Conservation (phyloP, 805 yeast species). For the Yarrowia sp. region DNA sequence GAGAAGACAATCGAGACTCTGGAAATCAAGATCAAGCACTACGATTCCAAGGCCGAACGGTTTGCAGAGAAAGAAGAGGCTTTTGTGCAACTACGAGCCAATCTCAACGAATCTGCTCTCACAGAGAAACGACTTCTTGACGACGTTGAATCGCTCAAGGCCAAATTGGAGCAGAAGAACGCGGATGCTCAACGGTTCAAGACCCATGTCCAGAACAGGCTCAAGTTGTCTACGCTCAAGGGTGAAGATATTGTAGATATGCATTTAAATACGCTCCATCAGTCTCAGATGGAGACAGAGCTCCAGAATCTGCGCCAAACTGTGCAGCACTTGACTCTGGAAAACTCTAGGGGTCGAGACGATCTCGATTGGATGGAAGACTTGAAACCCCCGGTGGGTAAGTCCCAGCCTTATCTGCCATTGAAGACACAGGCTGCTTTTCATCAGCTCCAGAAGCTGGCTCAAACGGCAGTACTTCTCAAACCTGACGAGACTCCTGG, state of each 20-base stretch:
- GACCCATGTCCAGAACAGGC: constrained; percentile 22
- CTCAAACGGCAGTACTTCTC: background rate
- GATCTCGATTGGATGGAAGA: constrained; percentile 26
- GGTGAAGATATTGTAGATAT: constrained; percentile 36
- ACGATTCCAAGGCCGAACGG: constrained; percentile 23
- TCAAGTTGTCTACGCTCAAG: constrained; percentile 27
- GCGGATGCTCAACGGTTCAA: constrained; percentile 25
- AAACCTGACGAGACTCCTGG: background rate
- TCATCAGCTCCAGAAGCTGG: constrained; percentile 17
- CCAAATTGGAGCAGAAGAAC: constrained; percentile 10
- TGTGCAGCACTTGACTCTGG: constrained; percentile 24
- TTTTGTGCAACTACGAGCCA: constrained; percentile 20
- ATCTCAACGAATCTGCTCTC: constrained; percentile 20
- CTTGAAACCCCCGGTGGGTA: constrained; percentile 1
- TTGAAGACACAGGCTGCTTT: constrained; percentile 18
- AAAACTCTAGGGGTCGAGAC: constrained; percentile 1
- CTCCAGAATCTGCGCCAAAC: constrained; percentile 28
- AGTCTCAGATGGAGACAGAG: constrained; percentile 29
- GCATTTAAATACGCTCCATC: constrained; percentile 35
- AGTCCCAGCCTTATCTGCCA: constrained; percentile 5
- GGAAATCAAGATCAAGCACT: constrained; percentile 30
- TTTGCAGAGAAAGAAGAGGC: constrained; percentile 31
- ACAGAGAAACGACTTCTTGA: constrained; percentile 7
- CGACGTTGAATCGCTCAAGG: constrained; percentile 10
- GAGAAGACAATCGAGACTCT: constrained; percentile 33